Base-by-base conservation (phyloP, 2,329 filamentous ascomycete genomes). In the Dactylellina parvicollis region DNA sequence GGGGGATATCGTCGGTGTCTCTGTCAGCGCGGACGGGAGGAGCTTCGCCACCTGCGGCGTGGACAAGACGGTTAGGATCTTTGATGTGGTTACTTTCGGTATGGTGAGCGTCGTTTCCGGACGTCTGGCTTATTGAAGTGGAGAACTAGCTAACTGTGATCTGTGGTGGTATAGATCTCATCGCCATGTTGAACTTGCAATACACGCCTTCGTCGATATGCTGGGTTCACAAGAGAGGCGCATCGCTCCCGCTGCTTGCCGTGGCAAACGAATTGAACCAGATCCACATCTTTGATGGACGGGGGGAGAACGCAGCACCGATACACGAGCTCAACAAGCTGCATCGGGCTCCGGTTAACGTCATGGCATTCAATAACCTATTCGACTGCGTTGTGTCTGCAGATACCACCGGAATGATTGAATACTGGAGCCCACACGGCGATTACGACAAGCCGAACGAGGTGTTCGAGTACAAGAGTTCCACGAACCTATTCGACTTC, bases 401-500 rank as follows among this genome's bases (percentile, higher is more conserved):
- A 0, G 96, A 99, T 76, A 89, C 94, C 76, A 87, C 87, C 60
- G 94, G 95, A 22, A 98, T 98, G 94, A 80, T 99, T 8, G 95
- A 99, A 81, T 99, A 99, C 82, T 99, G 95, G 95, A 86, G 87
- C 67, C 92, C 95, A 0, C 87, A 86, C 75, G 88, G 87, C 1
- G 88, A 84, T 38, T 97, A 92, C 80, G 92, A 96, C 78, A 97
- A 98, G 81, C 95, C 95, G 0, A 89, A 92, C 76, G 92, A 88
- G 57, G 92, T 99, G 16, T 99, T 96, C 80, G 86, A 92, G 76
- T 91, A 92, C 82, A 99, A 99, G 82, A 96, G 92, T 79, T 89
- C 91, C 0, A 99, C 95, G 1, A 95, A 91, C 78, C 85, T 99
- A 0, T 99, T 98, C 79, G 94, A 96, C 59, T 98, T 99, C 83